Conservation (phyloP, 768 basidiomycete genomes). For the Clavaria fumosa region DNA sequence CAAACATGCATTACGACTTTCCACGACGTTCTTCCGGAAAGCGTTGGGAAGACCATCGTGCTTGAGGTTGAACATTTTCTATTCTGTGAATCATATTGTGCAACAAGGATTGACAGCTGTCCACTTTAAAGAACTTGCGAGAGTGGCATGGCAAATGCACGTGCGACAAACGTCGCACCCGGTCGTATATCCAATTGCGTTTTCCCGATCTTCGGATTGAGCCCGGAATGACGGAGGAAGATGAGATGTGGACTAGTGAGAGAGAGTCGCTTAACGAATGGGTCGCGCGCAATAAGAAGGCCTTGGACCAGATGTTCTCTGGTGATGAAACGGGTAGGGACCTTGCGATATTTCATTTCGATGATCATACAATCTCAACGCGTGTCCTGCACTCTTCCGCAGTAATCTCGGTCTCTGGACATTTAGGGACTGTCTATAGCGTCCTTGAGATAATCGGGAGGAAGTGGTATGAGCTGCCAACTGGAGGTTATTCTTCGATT, state of each 20-base stretch:
- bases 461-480: constrained; percentile 31
- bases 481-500: constrained; percentile 36
- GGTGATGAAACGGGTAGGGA: constrained; percentile 31
- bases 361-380: no score
- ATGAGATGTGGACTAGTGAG: constrained; percentile 39
- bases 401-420: constrained; percentile 58
- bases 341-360: constrained; percentile 22
- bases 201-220: constrained; percentile 46
- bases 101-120: neutral
- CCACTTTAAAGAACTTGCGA: constrained; percentile 36
- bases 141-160: constrained; percentile 57
- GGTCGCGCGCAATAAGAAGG: constrained; percentile 29
- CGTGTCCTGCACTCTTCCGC: neutral
- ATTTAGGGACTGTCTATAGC: constrained; percentile 44
- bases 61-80: constrained; percentile 39
- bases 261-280: constrained; percentile 38
- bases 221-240: constrained; percentile 42
- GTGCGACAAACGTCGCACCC: constrained; percentile 45
- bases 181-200: constrained; percentile 28
- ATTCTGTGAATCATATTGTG: constrained; percentile 3
- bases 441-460: constrained; percentile 35
- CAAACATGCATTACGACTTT: constrained; percentile 42
- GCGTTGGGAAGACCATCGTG: constrained; percentile 19
- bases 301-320: constrained; percentile 42
- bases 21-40: no score